phyloP scores from a whole-genome alignment of 495 filamentous ascomycete species.

The Umbilicaria muhlenbergii region DNA sequence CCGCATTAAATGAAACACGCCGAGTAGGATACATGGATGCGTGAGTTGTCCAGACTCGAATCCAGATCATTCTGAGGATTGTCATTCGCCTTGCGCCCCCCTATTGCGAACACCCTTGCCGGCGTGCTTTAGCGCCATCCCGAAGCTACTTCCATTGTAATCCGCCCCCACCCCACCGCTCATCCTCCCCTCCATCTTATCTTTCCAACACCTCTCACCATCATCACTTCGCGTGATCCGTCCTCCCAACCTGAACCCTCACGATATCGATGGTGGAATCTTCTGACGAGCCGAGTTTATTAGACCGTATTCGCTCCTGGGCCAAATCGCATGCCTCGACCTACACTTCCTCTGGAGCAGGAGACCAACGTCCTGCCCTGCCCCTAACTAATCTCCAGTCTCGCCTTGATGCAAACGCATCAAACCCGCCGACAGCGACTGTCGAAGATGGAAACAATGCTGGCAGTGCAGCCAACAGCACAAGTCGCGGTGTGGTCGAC shows the following conservation, averaged over 20 bases:
- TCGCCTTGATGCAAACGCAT: slow-evolving; percentile 7
- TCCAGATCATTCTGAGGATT: too few species aligned
- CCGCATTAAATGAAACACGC: too few species aligned
- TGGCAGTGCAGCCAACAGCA: slow-evolving; percentile 13
- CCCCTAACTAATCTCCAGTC: slow-evolving; percentile 21
- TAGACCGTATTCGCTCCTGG: slow-evolving; percentile 45
- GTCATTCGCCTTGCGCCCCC: too few species aligned
- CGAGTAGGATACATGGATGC: too few species aligned
- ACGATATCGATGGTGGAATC: slow-evolving; percentile 47
- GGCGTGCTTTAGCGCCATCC: too few species aligned
- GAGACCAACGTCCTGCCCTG: slow-evolving; percentile 9
- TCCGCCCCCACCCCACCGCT: neutral
- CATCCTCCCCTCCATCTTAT: neutral
- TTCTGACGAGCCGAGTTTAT: slow-evolving; percentile 33
- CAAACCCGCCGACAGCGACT: slow-evolving; percentile 4
- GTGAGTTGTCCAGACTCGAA: too few species aligned
- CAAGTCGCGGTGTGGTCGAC: slow-evolving; percentile 17
- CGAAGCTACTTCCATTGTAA: neutral
- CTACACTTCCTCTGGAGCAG: slow-evolving; percentile 20
- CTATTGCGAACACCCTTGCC: too few species aligned
- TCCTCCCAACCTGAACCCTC: neutral
- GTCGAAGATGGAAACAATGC: slow-evolving; percentile 6
- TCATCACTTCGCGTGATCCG: neutral
- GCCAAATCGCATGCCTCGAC: slow-evolving; percentile 37
- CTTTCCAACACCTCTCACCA: neutral